Evolutionary conservation across 345 rosid genomes (phyloP).

Genomic region (Raphanus sativus): DNA sequence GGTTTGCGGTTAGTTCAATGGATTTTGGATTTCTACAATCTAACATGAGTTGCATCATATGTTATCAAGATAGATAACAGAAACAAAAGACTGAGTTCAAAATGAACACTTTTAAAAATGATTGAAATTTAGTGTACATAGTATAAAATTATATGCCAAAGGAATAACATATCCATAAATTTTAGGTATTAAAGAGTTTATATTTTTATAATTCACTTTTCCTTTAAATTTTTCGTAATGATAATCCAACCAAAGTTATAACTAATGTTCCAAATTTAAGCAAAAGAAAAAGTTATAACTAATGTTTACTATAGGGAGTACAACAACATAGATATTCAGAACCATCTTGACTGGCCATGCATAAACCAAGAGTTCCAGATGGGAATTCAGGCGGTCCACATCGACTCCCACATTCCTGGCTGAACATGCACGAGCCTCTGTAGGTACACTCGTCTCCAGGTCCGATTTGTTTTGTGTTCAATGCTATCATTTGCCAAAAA

Average conservation of each 20-base stretch:
- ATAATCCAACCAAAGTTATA: background rate
- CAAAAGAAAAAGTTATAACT: background rate
- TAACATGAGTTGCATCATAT: background rate
- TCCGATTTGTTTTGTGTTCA: background rate
- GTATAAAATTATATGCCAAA: background rate
- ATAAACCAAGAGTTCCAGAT: background rate
- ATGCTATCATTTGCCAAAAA: background rate
- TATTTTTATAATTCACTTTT: background rate
- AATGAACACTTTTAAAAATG: background rate
- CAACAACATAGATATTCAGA: background rate
- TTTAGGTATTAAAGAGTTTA: background rate
- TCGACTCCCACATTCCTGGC: background rate
- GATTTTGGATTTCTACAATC: background rate
- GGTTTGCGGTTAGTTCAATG: background rate
- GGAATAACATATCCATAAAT: background rate
- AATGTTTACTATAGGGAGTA: background rate
- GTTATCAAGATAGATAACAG: background rate
- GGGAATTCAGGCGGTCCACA: background rate
- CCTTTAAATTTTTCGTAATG: background rate
- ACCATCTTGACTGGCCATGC: background rate
- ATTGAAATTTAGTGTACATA: background rate
- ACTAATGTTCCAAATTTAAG: background rate
- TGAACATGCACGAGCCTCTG: background rate
- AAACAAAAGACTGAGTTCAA: background rate
- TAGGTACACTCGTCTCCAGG: background rate